These are phyloP conservation scores for Rhizopus delemar DNA, from an alignment of 371 early-diverging fungal genomes.

Conservation along the genomic window DNA sequence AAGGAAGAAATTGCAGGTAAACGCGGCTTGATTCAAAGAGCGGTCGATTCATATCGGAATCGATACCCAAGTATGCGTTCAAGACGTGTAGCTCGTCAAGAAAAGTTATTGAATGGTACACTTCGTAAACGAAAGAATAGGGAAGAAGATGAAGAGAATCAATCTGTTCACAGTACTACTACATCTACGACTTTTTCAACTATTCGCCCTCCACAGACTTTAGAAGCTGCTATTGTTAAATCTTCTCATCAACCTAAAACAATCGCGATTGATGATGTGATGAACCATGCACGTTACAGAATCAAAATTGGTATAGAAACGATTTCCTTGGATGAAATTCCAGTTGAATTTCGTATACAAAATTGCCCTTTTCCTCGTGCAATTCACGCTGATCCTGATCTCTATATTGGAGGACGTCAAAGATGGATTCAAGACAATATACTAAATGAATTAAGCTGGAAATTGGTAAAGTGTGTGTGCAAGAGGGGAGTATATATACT, in stretches of 20 bases:
- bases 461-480: slow-evolving; percentile 28
- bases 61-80: slow-evolving; percentile 80
- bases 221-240: slow-evolving; percentile 34
- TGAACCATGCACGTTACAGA: slow-evolving; percentile 32
- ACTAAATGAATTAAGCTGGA: slow-evolving; percentile 51
- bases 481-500: too few species aligned
- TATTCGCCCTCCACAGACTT: slow-evolving; percentile 14
- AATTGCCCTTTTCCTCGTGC: slow-evolving; percentile 49
- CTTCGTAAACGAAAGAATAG: slow-evolving; percentile 43
- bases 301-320: slow-evolving; percentile 46
- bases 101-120: slow-evolving; percentile 65
- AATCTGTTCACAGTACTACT: neutral
- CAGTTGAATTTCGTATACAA: slow-evolving; percentile 36
- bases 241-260: slow-evolving; percentile 49
- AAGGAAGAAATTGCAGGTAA: slow-evolving; percentile 80
- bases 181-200: slow-evolving; percentile 7
- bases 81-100: slow-evolving; percentile 82
- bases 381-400: slow-evolving; percentile 19
- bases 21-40: slow-evolving; percentile 92
- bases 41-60: slow-evolving; percentile 93
- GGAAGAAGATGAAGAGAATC: slow-evolving; percentile 37
- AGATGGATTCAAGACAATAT: slow-evolving; percentile 40
- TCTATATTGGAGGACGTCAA: slow-evolving; percentile 30
- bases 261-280: slow-evolving; percentile 38
- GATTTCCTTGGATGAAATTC: slow-evolving; percentile 41